These are phyloP conservation scores for Arabis alpina DNA, from an alignment of 345 rosid species.

Conservation along the genomic window DNA sequence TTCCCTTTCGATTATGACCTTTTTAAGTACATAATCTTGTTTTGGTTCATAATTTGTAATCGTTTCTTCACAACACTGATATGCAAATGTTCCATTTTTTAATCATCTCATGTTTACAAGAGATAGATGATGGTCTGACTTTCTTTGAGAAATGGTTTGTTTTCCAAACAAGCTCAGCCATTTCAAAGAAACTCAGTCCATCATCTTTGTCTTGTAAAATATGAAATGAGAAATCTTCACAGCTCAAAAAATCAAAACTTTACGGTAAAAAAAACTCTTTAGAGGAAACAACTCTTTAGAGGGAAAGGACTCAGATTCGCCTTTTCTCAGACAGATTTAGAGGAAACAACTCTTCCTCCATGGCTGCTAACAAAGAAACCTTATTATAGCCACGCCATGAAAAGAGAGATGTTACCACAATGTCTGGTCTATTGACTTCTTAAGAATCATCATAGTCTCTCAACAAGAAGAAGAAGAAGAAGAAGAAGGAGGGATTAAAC, in stretches of 20 bases:
- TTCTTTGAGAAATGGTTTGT: no score
- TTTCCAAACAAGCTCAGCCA: no score
- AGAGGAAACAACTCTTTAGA: neutral
- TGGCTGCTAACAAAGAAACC: constrained; percentile 45
- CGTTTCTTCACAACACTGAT: no score
- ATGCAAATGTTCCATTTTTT: no score
- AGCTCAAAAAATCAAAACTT: neutral
- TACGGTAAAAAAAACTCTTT: no score
- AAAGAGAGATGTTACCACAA: constrained; percentile 26
- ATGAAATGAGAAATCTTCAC: neutral
- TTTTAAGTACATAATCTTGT: no score
- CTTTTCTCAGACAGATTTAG: constrained; percentile 42
- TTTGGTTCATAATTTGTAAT: no score
- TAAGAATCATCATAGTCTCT: constrained; percentile 48
- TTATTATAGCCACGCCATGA: constrained; percentile 39
- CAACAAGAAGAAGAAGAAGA: constrained; percentile 6
- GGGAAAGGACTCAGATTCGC: constrained; percentile 60
- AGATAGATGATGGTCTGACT: no score
- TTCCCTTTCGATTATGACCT: no score
- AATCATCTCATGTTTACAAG: no score
- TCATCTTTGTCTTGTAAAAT: no score
- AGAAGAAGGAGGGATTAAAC: constrained; percentile 2
- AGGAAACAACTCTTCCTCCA: neutral
- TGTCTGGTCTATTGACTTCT: constrained; percentile 42
- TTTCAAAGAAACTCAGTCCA: no score